Evolutionary conservation across 441 rosid species (phyloP), one percentile per base, ranked within the genome.

Genomic region (Euphorbia schlechtendalii): DNA sequence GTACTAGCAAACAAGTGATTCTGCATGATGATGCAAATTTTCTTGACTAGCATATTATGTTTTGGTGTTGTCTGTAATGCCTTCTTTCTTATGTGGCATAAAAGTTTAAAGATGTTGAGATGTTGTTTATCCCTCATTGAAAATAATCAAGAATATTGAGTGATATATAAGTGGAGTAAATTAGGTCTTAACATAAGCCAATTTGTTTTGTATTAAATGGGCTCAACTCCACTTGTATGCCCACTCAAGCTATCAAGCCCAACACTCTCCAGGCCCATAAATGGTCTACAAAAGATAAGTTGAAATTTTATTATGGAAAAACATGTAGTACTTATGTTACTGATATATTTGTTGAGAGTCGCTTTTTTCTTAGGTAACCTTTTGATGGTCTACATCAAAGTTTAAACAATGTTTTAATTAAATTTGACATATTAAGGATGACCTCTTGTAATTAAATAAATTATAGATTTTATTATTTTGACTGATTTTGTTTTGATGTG

Each of bases 401-500:
- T 27, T 27, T 4, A 57, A 30, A 12, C 28, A 15, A 18, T 41
- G 20, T 66, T 43, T 65, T 56, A 38, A 53, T n/a, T 13, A 56
- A 41, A 30, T 55, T 12, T 43, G 32, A 22, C 56, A 55, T 30
- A 12, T 60, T 38, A 11, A 60, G 56, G n/a, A 61, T 52, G 10
- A 12, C 24, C 13, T 27, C 43, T n/a, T n/a, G n/a, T n/a, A n/a
- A n/a, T 48, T 12, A 1, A 21, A 40, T 18, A 30, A 56, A 1
- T 52, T 60, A 66, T 27, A 5, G 24, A 36, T 41, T 64, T 59
- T 4, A 55, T 66, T 60, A 71, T 56, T 49, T 12, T 34, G 2
- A 22, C 38, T 53, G 57, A 34, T 60, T 17, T 56, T 72, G 51
- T n/a, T 66, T 74, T 56, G 70, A 56, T 58, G 74, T 80, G 70